A percentile compares a stretch with the other conserved stretches of the same genome.
Conservation (phyloP, 345 rosid species). For the Gossypium bickii region DNA sequence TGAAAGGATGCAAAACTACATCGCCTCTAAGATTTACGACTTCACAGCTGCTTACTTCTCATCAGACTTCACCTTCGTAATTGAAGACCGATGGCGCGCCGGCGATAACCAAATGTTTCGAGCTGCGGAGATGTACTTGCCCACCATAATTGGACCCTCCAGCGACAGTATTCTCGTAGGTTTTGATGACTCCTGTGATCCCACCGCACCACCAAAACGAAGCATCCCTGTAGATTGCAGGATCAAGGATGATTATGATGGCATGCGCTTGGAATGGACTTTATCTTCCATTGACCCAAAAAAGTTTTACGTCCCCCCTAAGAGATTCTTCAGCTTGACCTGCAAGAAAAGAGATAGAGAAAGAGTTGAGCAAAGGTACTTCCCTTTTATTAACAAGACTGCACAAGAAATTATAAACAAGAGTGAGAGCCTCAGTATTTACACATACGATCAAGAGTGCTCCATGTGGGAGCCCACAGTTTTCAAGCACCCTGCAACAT, state of each 20-base stretch:
- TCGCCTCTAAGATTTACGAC: background rate
- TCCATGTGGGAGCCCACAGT: conserved; percentile 10
- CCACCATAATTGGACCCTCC: conserved; percentile 20
- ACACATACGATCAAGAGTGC: conserved; percentile 24
- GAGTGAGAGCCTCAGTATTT: conserved; percentile 24
- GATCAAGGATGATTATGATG: conserved; percentile 23
- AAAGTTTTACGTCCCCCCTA: background rate
- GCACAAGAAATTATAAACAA: conserved; percentile 18
- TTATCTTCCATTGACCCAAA: conserved; percentile 23
- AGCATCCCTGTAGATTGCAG: conserved; percentile 19
- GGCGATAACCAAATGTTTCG: conserved; percentile 26
- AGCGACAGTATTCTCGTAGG: conserved; percentile 25
- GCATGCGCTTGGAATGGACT: conserved; percentile 24
- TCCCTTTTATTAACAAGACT: conserved; percentile 18
- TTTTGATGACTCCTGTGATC: conserved; percentile 25
- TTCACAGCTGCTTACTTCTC: conserved; percentile 16
- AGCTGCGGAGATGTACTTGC: conserved; percentile 29
- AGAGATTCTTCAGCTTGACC: conserved; percentile 21
- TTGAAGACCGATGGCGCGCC: conserved; percentile 39
- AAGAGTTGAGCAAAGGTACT: conserved; percentile 6
- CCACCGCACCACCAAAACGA: conserved; percentile 23
- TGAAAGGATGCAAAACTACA: conserved; percentile 10
- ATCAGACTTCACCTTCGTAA: conserved; percentile 26
- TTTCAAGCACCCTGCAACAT: conserved; percentile 19
- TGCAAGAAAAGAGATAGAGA: conserved; percentile 24